phyloP scores from a whole-genome alignment of 352 stramenopile genomes.

The Stramenopiles sp. region DNA sequence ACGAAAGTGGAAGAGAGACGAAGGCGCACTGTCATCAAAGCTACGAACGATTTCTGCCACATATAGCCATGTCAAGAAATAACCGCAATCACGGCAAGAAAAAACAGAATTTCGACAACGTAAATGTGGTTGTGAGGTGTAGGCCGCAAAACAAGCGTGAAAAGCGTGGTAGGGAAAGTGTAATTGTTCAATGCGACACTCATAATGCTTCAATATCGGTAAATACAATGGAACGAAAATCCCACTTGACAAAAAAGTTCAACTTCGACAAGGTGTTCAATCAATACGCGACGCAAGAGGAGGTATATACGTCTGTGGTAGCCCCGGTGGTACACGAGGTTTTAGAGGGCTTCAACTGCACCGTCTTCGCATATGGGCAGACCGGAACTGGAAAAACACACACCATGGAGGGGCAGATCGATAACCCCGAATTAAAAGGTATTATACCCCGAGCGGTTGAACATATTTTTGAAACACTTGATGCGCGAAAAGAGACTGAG shows the following conservation, averaged over 20 bases:
- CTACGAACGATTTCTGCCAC: too few species aligned
- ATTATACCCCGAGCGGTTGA: conserved; percentile 79
- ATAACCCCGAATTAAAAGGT: conserved; percentile 55
- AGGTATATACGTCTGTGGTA: conserved; percentile 78
- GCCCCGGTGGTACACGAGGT: conserved; percentile 84
- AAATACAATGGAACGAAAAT: conserved; percentile 35
- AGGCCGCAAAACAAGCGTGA: conserved; percentile 63
- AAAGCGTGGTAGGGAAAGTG: conserved; percentile 41
- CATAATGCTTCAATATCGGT: conserved; percentile 57
- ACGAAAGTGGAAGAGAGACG: too few species aligned
- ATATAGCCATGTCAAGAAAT: too few species aligned
- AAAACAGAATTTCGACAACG: too few species aligned
- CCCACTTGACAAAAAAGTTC: conserved; percentile 45
- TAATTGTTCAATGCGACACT: conserved; percentile 57
- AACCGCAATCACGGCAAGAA: too few species aligned
- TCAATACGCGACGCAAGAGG: conserved; percentile 84
- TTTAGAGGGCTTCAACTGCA: conserved; percentile 81
- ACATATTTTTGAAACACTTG: conserved; percentile 80
- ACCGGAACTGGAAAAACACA: conserved; percentile 91
- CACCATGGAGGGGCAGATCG: conserved; percentile 88
- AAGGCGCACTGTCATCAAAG: too few species aligned
- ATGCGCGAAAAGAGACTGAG: conserved; percentile 40
- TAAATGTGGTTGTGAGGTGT: conserved; percentile 68
- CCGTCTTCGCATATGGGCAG: conserved; percentile 90
- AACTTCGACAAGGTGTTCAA: conserved; percentile 73